Percentiles rank a stretch among this genome's conserved stretches.
These are phyloP conservation scores for Glycine latifolia DNA, from an alignment of 306 rosid genomes.

Conservation along the genomic window DNA sequence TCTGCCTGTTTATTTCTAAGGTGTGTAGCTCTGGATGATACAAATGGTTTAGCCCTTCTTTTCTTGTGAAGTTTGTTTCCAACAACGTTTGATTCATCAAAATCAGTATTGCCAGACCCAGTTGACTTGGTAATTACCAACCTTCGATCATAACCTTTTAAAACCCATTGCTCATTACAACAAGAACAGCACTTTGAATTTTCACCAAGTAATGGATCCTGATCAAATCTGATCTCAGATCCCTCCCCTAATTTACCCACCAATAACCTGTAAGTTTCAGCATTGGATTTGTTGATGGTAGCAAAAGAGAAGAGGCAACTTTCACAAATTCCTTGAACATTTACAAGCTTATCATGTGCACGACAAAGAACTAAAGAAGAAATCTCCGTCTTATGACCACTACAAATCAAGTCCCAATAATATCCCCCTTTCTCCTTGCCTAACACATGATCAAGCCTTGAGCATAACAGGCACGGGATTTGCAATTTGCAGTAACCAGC, in stretches of 20 bases:
- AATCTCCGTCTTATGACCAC: slow-evolving; percentile 73
- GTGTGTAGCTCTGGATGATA: slow-evolving; percentile 46
- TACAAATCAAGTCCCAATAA: slow-evolving; percentile 74
- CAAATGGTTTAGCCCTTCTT: slow-evolving; percentile 44
- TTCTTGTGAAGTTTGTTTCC: slow-evolving; percentile 45
- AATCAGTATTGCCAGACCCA: slow-evolving; percentile 56
- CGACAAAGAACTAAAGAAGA: slow-evolving; percentile 76
- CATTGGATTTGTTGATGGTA: slow-evolving; percentile 59
- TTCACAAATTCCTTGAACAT: slow-evolving; percentile 81
- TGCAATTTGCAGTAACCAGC: slow-evolving; percentile 69
- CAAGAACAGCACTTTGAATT: slow-evolving; percentile 62
- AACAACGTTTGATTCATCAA: slow-evolving; percentile 53
- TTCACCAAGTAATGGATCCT: slow-evolving; percentile 60
- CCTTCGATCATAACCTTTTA: slow-evolving; percentile 44
- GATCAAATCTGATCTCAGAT: slow-evolving; percentile 53
- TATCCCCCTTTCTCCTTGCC: slow-evolving; percentile 68
- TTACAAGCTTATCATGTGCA: slow-evolving; percentile 78
- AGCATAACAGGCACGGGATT: slow-evolving; percentile 84
- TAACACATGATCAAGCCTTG: slow-evolving; percentile 91
- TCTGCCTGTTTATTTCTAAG: slow-evolving; percentile 55
- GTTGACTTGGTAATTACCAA: slow-evolving; percentile 52
- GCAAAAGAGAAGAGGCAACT: slow-evolving; percentile 79
- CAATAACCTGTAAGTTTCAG: slow-evolving; percentile 67
- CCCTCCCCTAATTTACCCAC: slow-evolving; percentile 69
- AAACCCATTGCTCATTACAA: slow-evolving; percentile 63